Base-by-base conservation (phyloP, 1,284 basidiomycete species). In the Apiotrichum domesticum region DNA sequence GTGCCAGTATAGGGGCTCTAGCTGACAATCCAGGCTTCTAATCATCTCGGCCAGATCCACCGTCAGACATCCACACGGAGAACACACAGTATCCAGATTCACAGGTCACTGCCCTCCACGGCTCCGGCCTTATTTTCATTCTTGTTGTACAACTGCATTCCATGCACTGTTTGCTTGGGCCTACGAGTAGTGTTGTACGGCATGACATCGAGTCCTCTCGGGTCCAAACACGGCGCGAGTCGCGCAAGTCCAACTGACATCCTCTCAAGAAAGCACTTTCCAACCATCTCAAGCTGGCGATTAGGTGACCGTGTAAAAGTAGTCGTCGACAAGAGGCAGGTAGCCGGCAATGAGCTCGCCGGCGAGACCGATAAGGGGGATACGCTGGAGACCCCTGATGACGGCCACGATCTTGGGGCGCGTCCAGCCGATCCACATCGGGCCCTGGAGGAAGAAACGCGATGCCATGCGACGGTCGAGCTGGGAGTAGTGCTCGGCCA, bases 261-360 rank as follows among this genome's bases (percentile, higher is more conserved):
- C 29, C 29, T 29, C 29, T 39, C 37, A 39, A 9, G 37, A 9
- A 10, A 10, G 37, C 37, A 9, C 14, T 9, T 10, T 39, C n/a
- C 33, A 29, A 35, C 51, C 37, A 40, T 45, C 21, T 37, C 44
- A 9, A 2, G 44, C 37, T 39, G 37, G 21, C 21, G 7, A 6
- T 32, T 52, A 59, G 11, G 58, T 51, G 45, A 61, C 55, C 51
- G 32, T 39, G 51, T 63, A 96, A 79, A 95, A 87, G 78, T 95
- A 95, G 71, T 93, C 89, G 75, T 97, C 88, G 63, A 97, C 90
- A 67, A 97, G 78, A 9, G 91, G 91, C 62, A 96, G 83, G 86
- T 94, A 97, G 69, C 94, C 92, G 63, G 85, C 84, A 59, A 93
- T 75, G 55, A 96, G 79, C 29, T 85, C 84, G 55, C 89, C 84